phyloP scores from a whole-genome alignment of 2,329 filamentous ascomycete genomes.

The Ascochyta rabiei region DNA sequence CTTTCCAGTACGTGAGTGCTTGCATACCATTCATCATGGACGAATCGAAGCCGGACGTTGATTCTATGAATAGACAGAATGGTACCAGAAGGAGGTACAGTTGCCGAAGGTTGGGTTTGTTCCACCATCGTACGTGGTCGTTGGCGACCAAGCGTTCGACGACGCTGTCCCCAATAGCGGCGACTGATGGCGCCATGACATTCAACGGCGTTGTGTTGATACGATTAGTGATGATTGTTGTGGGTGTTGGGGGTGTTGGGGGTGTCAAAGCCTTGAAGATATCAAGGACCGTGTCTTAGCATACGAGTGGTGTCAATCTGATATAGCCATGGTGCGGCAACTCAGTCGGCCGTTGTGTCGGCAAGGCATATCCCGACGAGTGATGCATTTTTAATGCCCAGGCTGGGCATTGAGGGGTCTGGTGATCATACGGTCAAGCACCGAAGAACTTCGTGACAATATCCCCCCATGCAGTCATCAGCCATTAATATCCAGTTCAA shows the following conservation, averaged over 20 bases:
- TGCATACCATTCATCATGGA: slow-evolving; percentile 53
- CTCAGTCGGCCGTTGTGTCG: slow-evolving; percentile 5
- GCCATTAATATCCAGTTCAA: neutral
- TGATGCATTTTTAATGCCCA: slow-evolving; percentile 16
- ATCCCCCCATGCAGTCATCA: neutral
- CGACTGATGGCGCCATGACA: slow-evolving; percentile 34
- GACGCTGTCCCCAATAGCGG: slow-evolving; percentile 29
- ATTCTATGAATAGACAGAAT: slow-evolving; percentile 67
- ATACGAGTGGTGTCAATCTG: neutral
- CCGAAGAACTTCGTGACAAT: neutral
- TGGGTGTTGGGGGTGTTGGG: too few species aligned
- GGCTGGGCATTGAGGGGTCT: slow-evolving; percentile 34
- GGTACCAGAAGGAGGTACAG: slow-evolving; percentile 66
- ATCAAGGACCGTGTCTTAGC: neutral
- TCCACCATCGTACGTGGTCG: slow-evolving; percentile 59
- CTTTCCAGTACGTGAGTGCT: slow-evolving; percentile 49
- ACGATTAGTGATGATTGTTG: neutral
- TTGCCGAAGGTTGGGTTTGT: slow-evolving; percentile 63
- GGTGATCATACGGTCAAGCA: neutral
- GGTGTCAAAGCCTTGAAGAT: neutral
- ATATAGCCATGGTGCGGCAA: slow-evolving; percentile 3
- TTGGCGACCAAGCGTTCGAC: slow-evolving; percentile 42
- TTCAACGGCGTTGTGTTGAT: too few species aligned
- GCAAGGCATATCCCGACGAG: slow-evolving; percentile 3
- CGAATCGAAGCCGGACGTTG: slow-evolving; percentile 65